Evolutionary conservation across 306 rosid genomes (phyloP).

Genomic region (Cyamopsis tetragonoloba): DNA sequence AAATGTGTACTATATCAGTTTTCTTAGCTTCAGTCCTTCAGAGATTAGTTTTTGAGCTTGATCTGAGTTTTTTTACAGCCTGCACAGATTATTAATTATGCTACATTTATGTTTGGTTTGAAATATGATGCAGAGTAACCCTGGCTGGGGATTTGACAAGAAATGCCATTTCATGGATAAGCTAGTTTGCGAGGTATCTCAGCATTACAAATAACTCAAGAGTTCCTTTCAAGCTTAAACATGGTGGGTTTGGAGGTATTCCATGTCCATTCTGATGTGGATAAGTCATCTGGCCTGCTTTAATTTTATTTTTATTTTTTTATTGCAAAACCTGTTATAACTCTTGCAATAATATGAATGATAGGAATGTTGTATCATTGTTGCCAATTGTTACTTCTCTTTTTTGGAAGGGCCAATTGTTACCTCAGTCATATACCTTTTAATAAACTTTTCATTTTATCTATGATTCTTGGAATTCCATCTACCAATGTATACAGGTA

Average conservation of each 20-base stretch:
- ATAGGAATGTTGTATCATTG: background rate
- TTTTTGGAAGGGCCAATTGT: too few species aligned
- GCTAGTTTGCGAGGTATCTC: conserved; percentile 60
- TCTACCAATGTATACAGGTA: too few species aligned
- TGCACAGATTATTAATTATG: too few species aligned
- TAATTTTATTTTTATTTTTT: background rate
- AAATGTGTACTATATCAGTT: background rate
- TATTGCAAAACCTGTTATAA: background rate
- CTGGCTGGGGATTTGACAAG: conserved; percentile 90
- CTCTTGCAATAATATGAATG: conserved; percentile 17
- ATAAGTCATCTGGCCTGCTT: background rate
- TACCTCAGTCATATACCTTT: conserved; percentile 7
- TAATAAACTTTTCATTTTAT: conserved; percentile 18
- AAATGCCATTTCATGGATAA: conserved; percentile 91
- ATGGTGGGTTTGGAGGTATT: conserved; percentile 1
- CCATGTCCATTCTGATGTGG: background rate
- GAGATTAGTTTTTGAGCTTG: background rate
- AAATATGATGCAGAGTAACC: conserved; percentile 69
- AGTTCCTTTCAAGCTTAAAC: conserved; percentile 9
- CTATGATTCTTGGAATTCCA: too few species aligned
- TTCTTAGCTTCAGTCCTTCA: background rate
- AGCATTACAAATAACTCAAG: conserved; percentile 50
- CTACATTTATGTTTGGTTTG: conserved; percentile 24
- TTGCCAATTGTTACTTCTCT: conserved; percentile 27
- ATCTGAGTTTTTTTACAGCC: too few species aligned